Evolutionary conservation across 1,284 basidiomycete genomes (phyloP), one percentile per base, ranked within the genome.

Genomic region (Spongiforma sp.): DNA sequence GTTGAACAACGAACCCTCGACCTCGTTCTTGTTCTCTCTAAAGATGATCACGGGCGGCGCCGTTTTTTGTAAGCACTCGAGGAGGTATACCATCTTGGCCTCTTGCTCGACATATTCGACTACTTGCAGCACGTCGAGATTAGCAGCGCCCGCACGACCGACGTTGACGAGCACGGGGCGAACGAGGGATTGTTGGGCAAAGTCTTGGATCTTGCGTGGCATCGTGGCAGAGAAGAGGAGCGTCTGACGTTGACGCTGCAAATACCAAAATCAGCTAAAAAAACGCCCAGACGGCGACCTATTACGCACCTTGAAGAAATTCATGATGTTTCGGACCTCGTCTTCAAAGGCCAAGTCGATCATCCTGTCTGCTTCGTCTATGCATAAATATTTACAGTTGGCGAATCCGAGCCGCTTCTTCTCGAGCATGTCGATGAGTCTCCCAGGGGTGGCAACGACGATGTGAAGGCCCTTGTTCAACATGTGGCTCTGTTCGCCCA

Each of bases 301-400:
- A 30, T 4, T n/a, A 7, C 28, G 57, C 65, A 93, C 94, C 82
- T 93, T 96, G 85, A 99, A 99, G 78, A 95, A 98, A 69, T 93
- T 95, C 95, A 99, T n/a, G n/a, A n/a, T n/a, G n/a, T n/a, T n/a
- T n/a, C n/a, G n/a, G n/a, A n/a, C 96, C 72, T 99, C 97, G 63
- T 99, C 98, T 78, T 99, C 98, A 72, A 99, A 99, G 0, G 97
- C 98, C 78, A 99, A 86, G 74, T 99, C 98, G 68, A 99, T 97
- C 98, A 99, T 99, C 59, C 98, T 84, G 80, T 99, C 98, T 1
- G 98, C 98, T 80, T 99, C 98, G 80, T 99, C 98, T 89, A 99
- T 95, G 75, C 96, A 99, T 7, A 99, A 82, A 77, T 91, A 99
- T 80, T 93, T 94, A 88, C 94, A 96, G 69, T 91, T 92, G 65